Evolutionary conservation across 805 yeast genomes (phyloP).

Genomic region (Yamadazyma phyllophila): DNA sequence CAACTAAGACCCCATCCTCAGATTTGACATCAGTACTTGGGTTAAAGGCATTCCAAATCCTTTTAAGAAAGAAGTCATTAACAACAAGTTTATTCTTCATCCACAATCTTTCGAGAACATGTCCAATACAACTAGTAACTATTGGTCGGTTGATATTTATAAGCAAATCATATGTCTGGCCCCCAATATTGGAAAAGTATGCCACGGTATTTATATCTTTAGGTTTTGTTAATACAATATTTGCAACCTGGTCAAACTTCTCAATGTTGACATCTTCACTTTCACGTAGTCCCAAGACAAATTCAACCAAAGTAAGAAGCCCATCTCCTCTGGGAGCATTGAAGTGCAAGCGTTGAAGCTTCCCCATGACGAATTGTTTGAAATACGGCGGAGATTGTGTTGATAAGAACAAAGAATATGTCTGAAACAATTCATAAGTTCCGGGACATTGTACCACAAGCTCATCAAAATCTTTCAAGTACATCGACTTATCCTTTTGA

Average conservation of each 20-base stretch:
- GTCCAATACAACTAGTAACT: constrained; percentile 54
- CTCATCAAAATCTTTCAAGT: constrained; percentile 15
- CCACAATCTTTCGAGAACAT: constrained; percentile 53
- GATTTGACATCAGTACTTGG: constrained; percentile 24
- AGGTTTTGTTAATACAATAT: constrained; percentile 65
- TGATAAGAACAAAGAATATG: constrained; percentile 57
- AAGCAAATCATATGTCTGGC: constrained; percentile 61
- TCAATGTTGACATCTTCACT: constrained; percentile 64
- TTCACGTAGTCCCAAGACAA: constrained; percentile 73
- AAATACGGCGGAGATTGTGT: constrained; percentile 48
- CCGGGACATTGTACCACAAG: constrained; percentile 48
- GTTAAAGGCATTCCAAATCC: constrained; percentile 45
- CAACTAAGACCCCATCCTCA: constrained; percentile 28
- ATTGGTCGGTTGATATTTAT: constrained; percentile 60
- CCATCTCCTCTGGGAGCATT: constrained; percentile 60
- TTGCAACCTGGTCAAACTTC: constrained; percentile 65
- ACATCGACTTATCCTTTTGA: constrained; percentile 13
- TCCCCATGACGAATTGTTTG: constrained; percentile 43
- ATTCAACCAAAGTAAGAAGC: constrained; percentile 69
- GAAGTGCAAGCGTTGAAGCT: constrained; percentile 54
- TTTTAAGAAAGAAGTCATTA: constrained; percentile 56
- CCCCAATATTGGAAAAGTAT: constrained; percentile 60
- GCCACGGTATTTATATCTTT: constrained; percentile 38
- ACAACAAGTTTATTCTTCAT: constrained; percentile 48
- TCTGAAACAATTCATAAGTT: constrained; percentile 64